Conservation (phyloP, 2,329 filamentous ascomycete species). For the Lasiodiplodia citricola region DNA sequence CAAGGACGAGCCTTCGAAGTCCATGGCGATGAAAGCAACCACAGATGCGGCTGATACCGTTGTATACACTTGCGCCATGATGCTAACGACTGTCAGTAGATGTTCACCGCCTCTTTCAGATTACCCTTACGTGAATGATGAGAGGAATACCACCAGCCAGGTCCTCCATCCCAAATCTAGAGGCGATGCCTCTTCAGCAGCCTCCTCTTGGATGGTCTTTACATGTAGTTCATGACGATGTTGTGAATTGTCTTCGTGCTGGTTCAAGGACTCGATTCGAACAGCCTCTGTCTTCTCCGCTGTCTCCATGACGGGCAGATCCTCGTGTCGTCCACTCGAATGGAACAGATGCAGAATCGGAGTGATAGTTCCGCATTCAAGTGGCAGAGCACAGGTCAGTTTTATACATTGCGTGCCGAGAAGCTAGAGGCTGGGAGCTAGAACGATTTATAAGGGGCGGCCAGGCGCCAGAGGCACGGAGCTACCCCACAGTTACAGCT, state of each 20-base stretch:
- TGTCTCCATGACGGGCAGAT: constrained; percentile 6
- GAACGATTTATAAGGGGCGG: neutral
- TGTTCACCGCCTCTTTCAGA: neutral
- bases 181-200: constrained; percentile 42
- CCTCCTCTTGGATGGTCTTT: constrained; percentile 38
- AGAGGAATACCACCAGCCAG: constrained; percentile 58
- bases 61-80: constrained; percentile 62
- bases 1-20: constrained; percentile 57
- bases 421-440: neutral
- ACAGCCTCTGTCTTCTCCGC: constrained; percentile 10
- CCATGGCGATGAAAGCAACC: constrained; percentile 61
- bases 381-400: neutral
- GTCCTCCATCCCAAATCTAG: constrained; percentile 61
- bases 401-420: neutral
- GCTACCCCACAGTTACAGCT: constrained; percentile 5
- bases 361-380: neutral
- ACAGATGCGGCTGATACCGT: constrained; percentile 62
- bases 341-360: neutral
- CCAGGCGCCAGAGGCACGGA: neutral
- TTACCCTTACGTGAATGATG: constrained; percentile 51
- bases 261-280: neutral
- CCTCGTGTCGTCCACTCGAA: neutral
- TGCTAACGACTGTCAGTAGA: constrained; percentile 36
- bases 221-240: constrained; percentile 29
- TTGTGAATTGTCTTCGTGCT: neutral